Conservation (phyloP, 2,329 filamentous ascomycete species). For the Botrytis cinerea region DNA sequence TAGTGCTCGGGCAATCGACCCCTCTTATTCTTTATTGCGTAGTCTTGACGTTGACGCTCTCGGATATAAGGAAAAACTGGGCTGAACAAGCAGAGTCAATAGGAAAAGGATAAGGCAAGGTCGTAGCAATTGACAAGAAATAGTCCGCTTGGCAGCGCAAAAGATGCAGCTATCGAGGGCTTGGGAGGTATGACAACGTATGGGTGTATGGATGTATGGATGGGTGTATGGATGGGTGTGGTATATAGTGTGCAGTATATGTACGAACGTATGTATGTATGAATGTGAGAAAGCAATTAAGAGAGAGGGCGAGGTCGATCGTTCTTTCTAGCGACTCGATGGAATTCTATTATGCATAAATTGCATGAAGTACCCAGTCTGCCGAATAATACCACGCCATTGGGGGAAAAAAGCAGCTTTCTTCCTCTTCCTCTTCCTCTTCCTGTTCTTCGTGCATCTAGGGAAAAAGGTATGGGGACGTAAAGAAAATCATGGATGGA, state of each 20-base stretch:
- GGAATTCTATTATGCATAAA: conserved; percentile 6
- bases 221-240: background rate
- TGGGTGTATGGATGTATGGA: background rate
- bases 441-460: background rate
- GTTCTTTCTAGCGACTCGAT: background rate
- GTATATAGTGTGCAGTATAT: too few relatives aligned
- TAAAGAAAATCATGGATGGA: background rate
- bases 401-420: background rate
- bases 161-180: conserved; percentile 15
- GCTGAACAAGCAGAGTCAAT: background rate
- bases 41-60: conserved; percentile 13
- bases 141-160: conserved; percentile 15
- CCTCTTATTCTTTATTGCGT: conserved; percentile 20
- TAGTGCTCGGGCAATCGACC: conserved; percentile 11
- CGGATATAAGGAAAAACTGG: conserved; percentile 4
- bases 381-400: conserved; percentile 3
- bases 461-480: background rate
- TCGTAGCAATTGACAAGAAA: conserved; percentile 1
- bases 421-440: background rate
- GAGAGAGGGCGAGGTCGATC: background rate
- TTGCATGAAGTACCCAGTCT: background rate
- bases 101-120: background rate
- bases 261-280: background rate
- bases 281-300: background rate
- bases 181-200: background rate